These are phyloP conservation scores for Phytopythium vexans DNA, from an alignment of 352 stramenopile genomes.

Conservation along the genomic window DNA sequence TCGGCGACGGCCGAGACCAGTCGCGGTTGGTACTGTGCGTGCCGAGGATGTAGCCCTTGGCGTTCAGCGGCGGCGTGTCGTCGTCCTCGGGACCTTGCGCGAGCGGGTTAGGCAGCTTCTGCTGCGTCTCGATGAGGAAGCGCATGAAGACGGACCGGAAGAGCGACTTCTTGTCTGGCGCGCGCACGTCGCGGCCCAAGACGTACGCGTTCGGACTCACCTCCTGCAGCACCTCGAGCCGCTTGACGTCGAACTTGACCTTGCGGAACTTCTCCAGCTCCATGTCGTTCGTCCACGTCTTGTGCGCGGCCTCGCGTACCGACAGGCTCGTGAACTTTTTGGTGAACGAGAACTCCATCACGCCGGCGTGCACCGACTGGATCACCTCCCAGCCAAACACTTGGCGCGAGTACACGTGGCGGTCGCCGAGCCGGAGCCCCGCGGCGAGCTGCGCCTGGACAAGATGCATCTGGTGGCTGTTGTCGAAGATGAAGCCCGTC, in stretches of 20 bases:
- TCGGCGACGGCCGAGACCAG: conserved; percentile 8
- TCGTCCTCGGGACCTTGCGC: not conserved
- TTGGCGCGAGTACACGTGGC: conserved; percentile 2
- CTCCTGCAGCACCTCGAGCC: conserved; percentile 32
- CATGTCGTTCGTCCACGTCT: conserved; percentile 43
- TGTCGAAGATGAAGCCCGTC: conserved; percentile 35
- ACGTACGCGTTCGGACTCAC: conserved; percentile 29
- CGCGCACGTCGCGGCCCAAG: conserved; percentile 29
- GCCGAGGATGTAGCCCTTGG: conserved; percentile 37
- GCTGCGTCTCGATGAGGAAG: conserved; percentile 29
- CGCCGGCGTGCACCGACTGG: conserved; percentile 20
- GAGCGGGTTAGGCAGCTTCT: conserved; percentile 9
- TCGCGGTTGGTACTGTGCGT: conserved; percentile 39
- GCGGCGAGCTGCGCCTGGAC: conserved; percentile 1
- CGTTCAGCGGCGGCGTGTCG: conserved; percentile 18
- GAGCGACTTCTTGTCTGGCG: conserved; percentile 18
- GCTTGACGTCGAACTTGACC: conserved; percentile 29
- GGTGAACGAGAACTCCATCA: conserved; percentile 38
- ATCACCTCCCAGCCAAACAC: conserved; percentile 36
- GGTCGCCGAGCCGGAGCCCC: not conserved
- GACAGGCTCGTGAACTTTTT: conserved; percentile 30
- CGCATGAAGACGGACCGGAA: conserved; percentile 41
- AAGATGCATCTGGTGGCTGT: conserved; percentile 11
- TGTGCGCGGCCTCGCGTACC: conserved; percentile 25
- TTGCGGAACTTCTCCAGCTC: conserved; percentile 32